Evolutionary conservation across 2,329 filamentous ascomycete species (phyloP).

Genomic region (Conoideocrella luteorostrata): DNA sequence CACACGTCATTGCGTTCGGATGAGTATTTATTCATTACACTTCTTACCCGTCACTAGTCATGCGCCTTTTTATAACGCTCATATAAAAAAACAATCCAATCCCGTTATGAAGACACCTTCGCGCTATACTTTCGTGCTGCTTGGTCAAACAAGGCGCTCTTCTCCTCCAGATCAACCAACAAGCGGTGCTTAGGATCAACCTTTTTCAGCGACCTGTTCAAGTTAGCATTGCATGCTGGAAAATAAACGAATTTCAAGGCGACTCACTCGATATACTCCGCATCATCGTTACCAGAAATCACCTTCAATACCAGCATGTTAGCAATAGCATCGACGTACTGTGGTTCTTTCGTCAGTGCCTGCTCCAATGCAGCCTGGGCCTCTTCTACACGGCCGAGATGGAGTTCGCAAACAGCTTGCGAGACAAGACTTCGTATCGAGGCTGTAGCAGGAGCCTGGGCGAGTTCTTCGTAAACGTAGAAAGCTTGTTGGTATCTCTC

Average conservation of each 20-base stretch:
- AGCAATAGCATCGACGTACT: slow-evolving; percentile 68
- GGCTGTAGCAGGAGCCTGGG: slow-evolving; percentile 75
- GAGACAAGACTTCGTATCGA: slow-evolving; percentile 71
- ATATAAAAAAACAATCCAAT: slow-evolving; percentile 14
- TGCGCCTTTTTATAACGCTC: slow-evolving; percentile 26
- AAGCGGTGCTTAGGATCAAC: slow-evolving; percentile 62
- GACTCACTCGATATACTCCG: slow-evolving; percentile 56
- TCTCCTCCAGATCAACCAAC: slow-evolving; percentile 70
- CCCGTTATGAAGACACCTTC: slow-evolving; percentile 57
- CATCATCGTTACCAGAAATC: slow-evolving; percentile 64
- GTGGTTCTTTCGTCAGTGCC: slow-evolving; percentile 67
- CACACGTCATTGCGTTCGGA: not conserved
- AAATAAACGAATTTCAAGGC: too few species aligned
- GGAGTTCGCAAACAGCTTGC: slow-evolving; percentile 86
- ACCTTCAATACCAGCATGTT: slow-evolving; percentile 77
- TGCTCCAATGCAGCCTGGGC: slow-evolving; percentile 80
- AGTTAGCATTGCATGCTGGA: slow-evolving; percentile 16
- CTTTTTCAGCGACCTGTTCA: slow-evolving; percentile 47
- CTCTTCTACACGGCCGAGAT: slow-evolving; percentile 82
- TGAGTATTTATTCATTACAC: not conserved
- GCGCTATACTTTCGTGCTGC: slow-evolving; percentile 81
- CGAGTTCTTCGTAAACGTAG: slow-evolving; percentile 96
- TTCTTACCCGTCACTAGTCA: slow-evolving; percentile 11
- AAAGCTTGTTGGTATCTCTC: slow-evolving; percentile 95
- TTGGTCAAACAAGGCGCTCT: slow-evolving; percentile 80